A percentile compares a stretch with the other conserved stretches of the same genome.
Conservation (phyloP, 208 protist genomes). For the Trichomonas vaginalis region DNA sequence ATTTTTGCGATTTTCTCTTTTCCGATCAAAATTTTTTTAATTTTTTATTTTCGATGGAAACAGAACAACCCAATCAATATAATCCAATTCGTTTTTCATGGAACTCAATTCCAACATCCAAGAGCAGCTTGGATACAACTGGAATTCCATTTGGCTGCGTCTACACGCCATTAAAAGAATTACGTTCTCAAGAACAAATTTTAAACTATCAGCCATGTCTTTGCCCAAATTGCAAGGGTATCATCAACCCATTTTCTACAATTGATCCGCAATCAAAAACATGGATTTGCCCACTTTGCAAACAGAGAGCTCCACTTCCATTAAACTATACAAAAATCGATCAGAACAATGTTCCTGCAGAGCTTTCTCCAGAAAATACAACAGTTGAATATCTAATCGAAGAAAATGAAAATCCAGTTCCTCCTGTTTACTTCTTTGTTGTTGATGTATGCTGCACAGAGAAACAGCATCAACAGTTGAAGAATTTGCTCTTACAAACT, state of each 20-base stretch:
- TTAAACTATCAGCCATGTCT: background rate
- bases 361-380: conserved; percentile 63
- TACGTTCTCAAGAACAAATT: background rate
- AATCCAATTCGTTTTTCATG: conserved; percentile 72
- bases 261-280: conserved; percentile 48
- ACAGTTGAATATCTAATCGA: conserved; percentile 77
- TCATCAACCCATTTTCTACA: conserved; percentile 4
- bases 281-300: conserved; percentile 81
- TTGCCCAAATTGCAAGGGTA: background rate
- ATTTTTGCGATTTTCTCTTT: no score
- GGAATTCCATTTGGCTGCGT: conserved; percentile 77
- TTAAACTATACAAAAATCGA: conserved; percentile 65
- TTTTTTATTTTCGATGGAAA: background rate
- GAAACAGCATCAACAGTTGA: conserved; percentile 43
- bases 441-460: conserved; percentile 77
- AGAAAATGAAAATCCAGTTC: conserved; percentile 23
- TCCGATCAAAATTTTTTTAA: no score
- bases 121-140: conserved; percentile 67
- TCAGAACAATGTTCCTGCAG: conserved; percentile 62
- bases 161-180: conserved; percentile 75
- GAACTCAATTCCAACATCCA: conserved; percentile 69
- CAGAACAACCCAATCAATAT: conserved; percentile 30
- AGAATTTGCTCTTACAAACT: conserved; percentile 63
- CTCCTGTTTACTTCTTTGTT: conserved; percentile 67
- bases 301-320: conserved; percentile 67